These are phyloP conservation scores for Nemania diffusa DNA, from an alignment of 2,329 filamentous ascomycete genomes.

Conservation along the genomic window DNA sequence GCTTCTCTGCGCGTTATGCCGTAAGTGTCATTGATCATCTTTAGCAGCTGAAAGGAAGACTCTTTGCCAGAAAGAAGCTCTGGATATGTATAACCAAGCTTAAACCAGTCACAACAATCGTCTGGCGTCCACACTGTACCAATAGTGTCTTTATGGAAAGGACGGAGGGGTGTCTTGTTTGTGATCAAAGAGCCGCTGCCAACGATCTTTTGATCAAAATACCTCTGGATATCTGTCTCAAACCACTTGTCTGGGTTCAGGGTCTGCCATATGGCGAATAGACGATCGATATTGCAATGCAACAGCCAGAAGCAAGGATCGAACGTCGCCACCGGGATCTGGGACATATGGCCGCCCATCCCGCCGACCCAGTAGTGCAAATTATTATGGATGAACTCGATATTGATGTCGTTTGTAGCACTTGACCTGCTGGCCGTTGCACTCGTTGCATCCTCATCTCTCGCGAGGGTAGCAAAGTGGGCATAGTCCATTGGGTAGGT, in stretches of 20 bases:
- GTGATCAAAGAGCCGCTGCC: constrained; percentile 34
- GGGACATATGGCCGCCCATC: constrained; percentile 63
- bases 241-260: constrained; percentile 35
- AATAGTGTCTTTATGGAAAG: constrained; percentile 32
- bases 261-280: constrained; percentile 35
- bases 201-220: constrained; percentile 35
- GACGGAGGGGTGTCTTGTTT: constrained; percentile 33
- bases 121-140: constrained; percentile 34
- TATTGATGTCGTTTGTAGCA: constrained; percentile 39
- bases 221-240: constrained; percentile 31
- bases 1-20: constrained; percentile 31
- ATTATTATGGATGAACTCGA: constrained; percentile 55
- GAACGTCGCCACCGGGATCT: constrained; percentile 66
- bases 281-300: constrained; percentile 55
- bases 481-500: constrained; percentile 35
- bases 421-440: constrained; percentile 22
- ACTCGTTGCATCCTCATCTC: constrained; percentile 20
- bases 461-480: constrained; percentile 36
- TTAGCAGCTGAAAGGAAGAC: constrained; percentile 19
- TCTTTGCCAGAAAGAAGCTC: constrained; percentile 30
- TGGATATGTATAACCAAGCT: constrained; percentile 36
- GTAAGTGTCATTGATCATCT: constrained; percentile 30
- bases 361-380: constrained; percentile 51
- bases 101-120: constrained; percentile 27
- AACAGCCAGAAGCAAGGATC: constrained; percentile 74